Evolutionary conservation across 441 rosid genomes (phyloP).

Genomic region (Eugenia klotzschiana): DNA sequence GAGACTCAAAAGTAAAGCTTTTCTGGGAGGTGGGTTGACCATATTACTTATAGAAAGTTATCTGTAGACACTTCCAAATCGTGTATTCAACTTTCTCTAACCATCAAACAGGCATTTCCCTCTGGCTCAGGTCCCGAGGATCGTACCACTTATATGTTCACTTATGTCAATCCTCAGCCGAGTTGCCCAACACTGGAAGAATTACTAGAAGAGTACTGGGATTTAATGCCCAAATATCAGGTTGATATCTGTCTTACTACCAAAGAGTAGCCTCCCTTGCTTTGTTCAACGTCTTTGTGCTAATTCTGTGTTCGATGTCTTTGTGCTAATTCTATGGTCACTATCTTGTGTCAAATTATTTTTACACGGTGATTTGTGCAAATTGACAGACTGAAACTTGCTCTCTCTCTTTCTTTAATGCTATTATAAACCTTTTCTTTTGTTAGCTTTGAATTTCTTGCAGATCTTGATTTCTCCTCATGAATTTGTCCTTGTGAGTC

Average conservation of each 20-base stretch:
- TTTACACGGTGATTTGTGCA: neutral
- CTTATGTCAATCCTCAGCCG: constrained; percentile 77
- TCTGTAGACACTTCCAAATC: neutral
- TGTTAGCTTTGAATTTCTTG: neutral
- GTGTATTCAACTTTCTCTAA: constrained; percentile 1
- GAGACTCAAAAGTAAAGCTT: constrained; percentile 53
- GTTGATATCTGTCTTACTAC: constrained; percentile 16
- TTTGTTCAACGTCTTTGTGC: neutral
- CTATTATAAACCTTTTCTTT: neutral
- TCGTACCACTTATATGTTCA: constrained; percentile 92
- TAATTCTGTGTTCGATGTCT: neutral
- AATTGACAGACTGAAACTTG: neutral
- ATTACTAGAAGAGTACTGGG: constrained; percentile 81
- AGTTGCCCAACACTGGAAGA: constrained; percentile 72
- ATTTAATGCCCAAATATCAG: constrained; percentile 85
- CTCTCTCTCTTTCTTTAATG: neutral
- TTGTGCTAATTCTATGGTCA: neutral
- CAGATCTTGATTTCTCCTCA: neutral
- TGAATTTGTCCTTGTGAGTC: neutral
- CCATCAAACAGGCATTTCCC: constrained; percentile 71
- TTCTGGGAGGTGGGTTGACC: constrained; percentile 80
- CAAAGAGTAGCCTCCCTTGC: neutral
- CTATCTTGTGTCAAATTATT: neutral
- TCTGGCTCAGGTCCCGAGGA: constrained; percentile 84
- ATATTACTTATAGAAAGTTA: neutral